Base-by-base conservation (phyloP, 1,284 basidiomycete species). In the Naganishia albida region DNA sequence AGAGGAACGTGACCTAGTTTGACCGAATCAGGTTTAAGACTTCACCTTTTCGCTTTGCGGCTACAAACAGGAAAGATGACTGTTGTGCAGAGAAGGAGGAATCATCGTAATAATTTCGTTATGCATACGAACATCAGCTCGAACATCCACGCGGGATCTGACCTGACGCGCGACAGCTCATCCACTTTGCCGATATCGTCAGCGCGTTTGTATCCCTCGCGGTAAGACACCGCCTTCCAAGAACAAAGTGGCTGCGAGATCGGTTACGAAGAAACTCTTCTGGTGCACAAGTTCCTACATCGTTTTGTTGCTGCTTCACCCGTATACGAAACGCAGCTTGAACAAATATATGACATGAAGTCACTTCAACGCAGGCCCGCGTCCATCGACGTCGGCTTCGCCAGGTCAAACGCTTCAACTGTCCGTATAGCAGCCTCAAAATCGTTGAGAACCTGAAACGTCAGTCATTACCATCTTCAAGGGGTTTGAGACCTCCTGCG, bases 191-290 rank as follows among this genome's bases (percentile, higher is more conserved):
- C 25, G 28, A 38, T 39, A 34, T 53, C 51, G 34, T 26, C 51
- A 38, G 51, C 51, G 51, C 30, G 28, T 38, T 39, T 53, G 18
- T 40, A 30, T 34, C n/a, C 20, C 18, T 53, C 51, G 51, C 34
- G 18, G 7, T 39, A 34, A 18, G 43, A 59, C 44, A 59, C 46
- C 34, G 46, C 57, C 46, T 60, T 34, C 46, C 34, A 60, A 16
- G 46, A 60, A 48, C 57, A 28, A 44, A 60, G 15, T 60, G 46
- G 57, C 57, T 60, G 57, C 57, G 57, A 49, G 57, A 60, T 60
- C 57, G 57, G 57, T 60, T 60, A 59, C 56, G 56, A 48, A 40
- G 23, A 49, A 49, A 38, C 25, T n/a, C 38, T 53, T 53, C 51
- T 53, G 34, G 34, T 38, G 46, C 46, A 20, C 51, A 53, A 20